Evolutionary conservation across 805 yeast genomes (phyloP).

Genomic region (Cyberlindnera maclurae): DNA sequence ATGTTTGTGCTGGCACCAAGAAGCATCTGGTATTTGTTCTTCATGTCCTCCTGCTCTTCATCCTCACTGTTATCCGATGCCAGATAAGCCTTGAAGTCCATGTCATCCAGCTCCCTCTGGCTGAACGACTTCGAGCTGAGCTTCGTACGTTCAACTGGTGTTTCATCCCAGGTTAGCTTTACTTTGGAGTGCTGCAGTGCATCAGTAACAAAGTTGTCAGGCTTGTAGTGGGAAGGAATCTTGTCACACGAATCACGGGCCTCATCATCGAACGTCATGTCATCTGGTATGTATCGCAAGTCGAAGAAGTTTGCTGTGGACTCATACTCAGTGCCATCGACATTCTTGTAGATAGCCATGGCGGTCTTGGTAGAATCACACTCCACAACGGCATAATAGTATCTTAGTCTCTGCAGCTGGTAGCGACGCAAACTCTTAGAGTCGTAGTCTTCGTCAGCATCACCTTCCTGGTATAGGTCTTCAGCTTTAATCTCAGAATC

Average conservation of each 20-base stretch:
- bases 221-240: constrained; percentile 74
- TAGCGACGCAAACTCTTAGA: constrained; percentile 78
- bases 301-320: constrained; percentile 94
- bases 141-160: constrained; percentile 81
- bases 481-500: constrained; percentile 56
- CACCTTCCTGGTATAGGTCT: constrained; percentile 70
- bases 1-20: constrained; percentile 35
- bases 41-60: constrained; percentile 34
- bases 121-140: constrained; percentile 76
- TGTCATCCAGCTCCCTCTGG: constrained; percentile 80
- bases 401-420: constrained; percentile 87
- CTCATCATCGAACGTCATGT: constrained; percentile 73
- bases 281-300: constrained; percentile 87
- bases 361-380: constrained; percentile 76
- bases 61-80: constrained; percentile 70
- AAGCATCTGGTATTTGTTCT: constrained; percentile 56
- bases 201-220: constrained; percentile 78
- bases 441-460: constrained; percentile 79
- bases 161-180: constrained; percentile 96
- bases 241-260: constrained; percentile 68
- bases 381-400: constrained; percentile 83
- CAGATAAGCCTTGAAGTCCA: constrained; percentile 88
- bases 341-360: constrained; percentile 66
- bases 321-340: constrained; percentile 95
- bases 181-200: constrained; percentile 96